Evolutionary conservation across 345 rosid species (phyloP), one percentile per base, ranked within the genome.

Genomic region (Lumnitzera racemosa): DNA sequence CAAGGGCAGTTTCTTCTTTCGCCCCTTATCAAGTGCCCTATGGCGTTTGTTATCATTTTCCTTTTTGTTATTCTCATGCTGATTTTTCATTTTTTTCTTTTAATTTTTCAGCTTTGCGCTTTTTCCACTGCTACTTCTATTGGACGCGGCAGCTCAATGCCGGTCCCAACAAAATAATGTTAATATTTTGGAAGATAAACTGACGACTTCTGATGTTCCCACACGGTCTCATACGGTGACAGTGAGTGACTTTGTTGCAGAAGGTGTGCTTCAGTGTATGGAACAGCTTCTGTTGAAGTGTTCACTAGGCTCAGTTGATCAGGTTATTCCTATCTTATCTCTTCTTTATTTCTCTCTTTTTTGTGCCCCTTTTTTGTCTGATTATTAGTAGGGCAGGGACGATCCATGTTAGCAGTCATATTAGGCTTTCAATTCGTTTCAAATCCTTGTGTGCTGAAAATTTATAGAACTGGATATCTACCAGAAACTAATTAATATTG

Each of bases 161-260:
- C 70, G 96, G 68, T 73, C 78, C n/a, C 61, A 73, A 1, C 55
- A 62, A 53, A 71, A 72, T 48, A 68, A 51, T 54, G 72, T 61
- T 48, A 68, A 51, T 54, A 70, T 62, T 55, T 43, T 51, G 2
- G 73, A 55, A 59, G 72, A 68, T 9, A 46, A 47, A 20, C 27
- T 14, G 46, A 53, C 13, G 14, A 13, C n/a, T 14, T 57, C 20
- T 55, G 61, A 36, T 49, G 52, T 46, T 55, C 50, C 61, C 9
- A 52, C 47, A 24, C 10, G 46, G 51, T 72, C 79, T 25, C 57
- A 57, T 55, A 72, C 69, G 62, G 86, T 89, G 51, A 85, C 69
- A 64, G 86, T 89, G 51, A 85, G 91, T 56, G 98, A 92, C 70
- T 78, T 65, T 68, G 91, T 85, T 43, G 96, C 89, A 6, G 98